Percentiles rank a stretch among this genome's conserved stretches.
Evolutionary conservation across 1,284 basidiomycete species (phyloP).

Genomic region (Sutorius eximius): DNA sequence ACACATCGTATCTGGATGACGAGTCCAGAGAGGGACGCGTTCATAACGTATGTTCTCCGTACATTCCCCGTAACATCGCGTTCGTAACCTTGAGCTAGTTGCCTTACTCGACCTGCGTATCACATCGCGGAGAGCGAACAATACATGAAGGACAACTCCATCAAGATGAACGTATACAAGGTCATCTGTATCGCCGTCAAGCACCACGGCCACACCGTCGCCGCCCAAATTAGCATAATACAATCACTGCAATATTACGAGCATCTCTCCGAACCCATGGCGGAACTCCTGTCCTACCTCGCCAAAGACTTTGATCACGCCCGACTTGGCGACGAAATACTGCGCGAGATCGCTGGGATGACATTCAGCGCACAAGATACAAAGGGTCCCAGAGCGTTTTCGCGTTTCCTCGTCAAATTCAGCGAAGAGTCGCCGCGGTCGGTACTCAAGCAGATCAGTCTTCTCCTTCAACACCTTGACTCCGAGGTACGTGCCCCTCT

Average conservation of each 20-base stretch:
- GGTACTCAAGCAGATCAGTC: slow-evolving; percentile 87
- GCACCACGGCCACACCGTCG: slow-evolving; percentile 81
- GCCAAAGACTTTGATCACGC: slow-evolving; percentile 87
- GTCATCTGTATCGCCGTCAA: slow-evolving; percentile 93
- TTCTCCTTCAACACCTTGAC: slow-evolving; percentile 85
- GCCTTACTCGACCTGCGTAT: slow-evolving; percentile 85
- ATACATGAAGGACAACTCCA: slow-evolving; percentile 80
- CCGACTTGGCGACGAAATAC: slow-evolving; percentile 88
- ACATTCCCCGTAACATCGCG: slow-evolving; percentile 1
- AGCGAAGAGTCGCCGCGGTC: slow-evolving; percentile 84
- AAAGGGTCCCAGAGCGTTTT: slow-evolving; percentile 87
- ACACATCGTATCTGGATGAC: slow-evolving; percentile 87
- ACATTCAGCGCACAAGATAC: slow-evolving; percentile 80
- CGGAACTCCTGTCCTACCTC: slow-evolving; percentile 82
- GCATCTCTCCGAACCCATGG: slow-evolving; percentile 92
- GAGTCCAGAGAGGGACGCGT: slow-evolving; percentile 78
- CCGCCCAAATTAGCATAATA: slow-evolving; percentile 88
- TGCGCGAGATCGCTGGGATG: slow-evolving; percentile 82
- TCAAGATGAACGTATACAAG: slow-evolving; percentile 79
- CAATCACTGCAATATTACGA: slow-evolving; percentile 94
- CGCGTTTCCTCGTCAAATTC: slow-evolving; percentile 81
- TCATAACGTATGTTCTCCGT: slow-evolving; percentile 63
- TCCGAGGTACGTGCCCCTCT: slow-evolving; percentile 68
- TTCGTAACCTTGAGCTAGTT: slow-evolving; percentile 47
- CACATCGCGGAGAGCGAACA: slow-evolving; percentile 83